Evolutionary conservation across 163 green algal genomes (phyloP), one percentile per base, ranked within the genome.

Genomic region (Volvox carteri): DNA sequence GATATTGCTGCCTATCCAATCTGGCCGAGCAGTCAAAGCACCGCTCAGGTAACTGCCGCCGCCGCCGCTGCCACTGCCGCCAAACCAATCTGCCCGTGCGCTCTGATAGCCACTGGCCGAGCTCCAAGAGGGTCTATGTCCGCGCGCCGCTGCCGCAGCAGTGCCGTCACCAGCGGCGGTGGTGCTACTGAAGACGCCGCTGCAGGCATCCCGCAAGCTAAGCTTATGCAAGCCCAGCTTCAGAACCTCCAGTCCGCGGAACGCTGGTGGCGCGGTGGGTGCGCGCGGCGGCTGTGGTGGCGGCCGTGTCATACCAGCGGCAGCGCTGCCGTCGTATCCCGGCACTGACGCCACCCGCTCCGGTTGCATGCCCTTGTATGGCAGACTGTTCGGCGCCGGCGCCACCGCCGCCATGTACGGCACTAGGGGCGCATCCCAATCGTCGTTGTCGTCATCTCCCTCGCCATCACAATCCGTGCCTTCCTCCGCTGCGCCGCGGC

Each of bases 391-490:
- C 28, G 50, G 12, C 33, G 28, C 18, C 44, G 65, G 12, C 28
- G 28, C 39, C 25, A n/a, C 44, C 4, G 42, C 73, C 73, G 73
- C 23, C 42, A 30, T 56, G 50, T 84, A 70, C 75, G 75, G 50
- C 75, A 85, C 50, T 6, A 81, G 23, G 1, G 83, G 68, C 4
- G 37, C 48, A 41, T 74, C 83, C 68, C 83, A 88, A 5, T 74
- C 68, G 37, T 74, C 68, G 3, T 50, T 37, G 8, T 54, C 44
- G 30, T 23, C 33, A 23, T n/a, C 77, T 9, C 1, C 77, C 6
- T 44, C 75, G 30, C 37, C 75, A 7, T 44, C 74, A 14, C 12
- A 9, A n/a, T 44, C 28, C 6, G 28, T 48, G 46, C n/a, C 9
- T n/a, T 14, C 44, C 44, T n/a, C 28, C 8, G 35, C 68, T 30